phyloP scores from a whole-genome alignment of 1,139 yeast species.

The Nakaseomyces sp. region DNA sequence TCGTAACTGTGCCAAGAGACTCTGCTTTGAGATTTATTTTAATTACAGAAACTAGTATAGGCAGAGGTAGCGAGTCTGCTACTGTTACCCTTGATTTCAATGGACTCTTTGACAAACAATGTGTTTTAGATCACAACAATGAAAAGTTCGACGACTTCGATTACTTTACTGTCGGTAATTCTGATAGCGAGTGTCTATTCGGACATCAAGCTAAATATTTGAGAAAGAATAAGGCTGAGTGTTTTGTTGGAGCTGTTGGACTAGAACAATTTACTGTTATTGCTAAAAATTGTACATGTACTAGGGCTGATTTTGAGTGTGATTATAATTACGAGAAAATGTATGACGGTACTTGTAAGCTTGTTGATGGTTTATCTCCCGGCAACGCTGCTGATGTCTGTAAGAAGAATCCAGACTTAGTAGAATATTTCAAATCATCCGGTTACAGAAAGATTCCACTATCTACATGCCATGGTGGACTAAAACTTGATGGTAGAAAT shows the following conservation, averaged over 20 bases:
- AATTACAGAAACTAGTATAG: slow-evolving; percentile 34
- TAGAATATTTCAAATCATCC: slow-evolving; percentile 70
- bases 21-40: slow-evolving; percentile 67
- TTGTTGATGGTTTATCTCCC: slow-evolving; percentile 64
- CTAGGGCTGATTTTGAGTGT: slow-evolving; percentile 87
- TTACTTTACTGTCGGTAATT: slow-evolving; percentile 73
- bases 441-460: slow-evolving; percentile 71
- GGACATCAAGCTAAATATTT: slow-evolving; percentile 79
- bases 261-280: slow-evolving; percentile 52
- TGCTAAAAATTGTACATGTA: slow-evolving; percentile 67
- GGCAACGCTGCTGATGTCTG: slow-evolving; percentile 61
- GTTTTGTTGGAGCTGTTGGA: slow-evolving; percentile 73
- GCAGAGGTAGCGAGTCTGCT: slow-evolving; percentile 36
- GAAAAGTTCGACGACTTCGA: slow-evolving; percentile 66
- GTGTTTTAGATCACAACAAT: slow-evolving; percentile 54
- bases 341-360: slow-evolving; percentile 75
- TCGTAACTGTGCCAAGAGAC: slow-evolving; percentile 88
- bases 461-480: slow-evolving; percentile 69
- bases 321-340: slow-evolving; percentile 73
- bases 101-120: slow-evolving; percentile 55
- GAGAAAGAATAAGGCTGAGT: slow-evolving; percentile 61
- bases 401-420: slow-evolving; percentile 40
- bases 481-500: slow-evolving; percentile 55
- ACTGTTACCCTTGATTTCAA: slow-evolving; percentile 64
- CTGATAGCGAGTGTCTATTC: slow-evolving; percentile 64